Percentiles rank a stretch among this genome's conserved stretches.
These are phyloP conservation scores for Ophidiomyces ophidiicola DNA, from an alignment of 2,329 filamentous ascomycete genomes.

Conservation along the genomic window DNA sequence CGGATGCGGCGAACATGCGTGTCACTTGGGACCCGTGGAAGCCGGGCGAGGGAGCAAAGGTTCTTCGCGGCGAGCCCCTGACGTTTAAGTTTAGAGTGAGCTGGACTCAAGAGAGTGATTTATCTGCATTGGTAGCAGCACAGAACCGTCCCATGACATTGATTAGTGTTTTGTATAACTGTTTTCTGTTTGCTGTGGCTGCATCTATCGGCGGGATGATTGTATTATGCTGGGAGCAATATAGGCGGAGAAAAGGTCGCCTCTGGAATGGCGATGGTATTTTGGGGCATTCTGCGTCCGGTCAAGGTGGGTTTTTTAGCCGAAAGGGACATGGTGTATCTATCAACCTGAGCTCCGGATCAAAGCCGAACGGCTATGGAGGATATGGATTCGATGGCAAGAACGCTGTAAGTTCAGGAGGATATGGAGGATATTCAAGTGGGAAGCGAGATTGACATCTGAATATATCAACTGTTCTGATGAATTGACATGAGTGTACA, in stretches of 20 bases:
- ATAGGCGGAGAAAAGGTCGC: conserved; percentile 19
- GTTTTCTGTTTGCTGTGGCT: conserved; percentile 23
- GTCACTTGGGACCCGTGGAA: conserved; percentile 36
- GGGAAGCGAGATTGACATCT: conserved; percentile 33
- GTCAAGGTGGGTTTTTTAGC: conserved; percentile 25
- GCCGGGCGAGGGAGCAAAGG: conserved; percentile 43
- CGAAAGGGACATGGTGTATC: conserved; percentile 40
- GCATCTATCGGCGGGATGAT: conserved; percentile 26
- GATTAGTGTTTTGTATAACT: conserved; percentile 17
- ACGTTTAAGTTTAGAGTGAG: conserved; percentile 67
- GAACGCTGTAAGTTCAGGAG: conserved; percentile 19
- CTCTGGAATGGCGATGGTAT: conserved; percentile 37
- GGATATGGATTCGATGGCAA: conserved; percentile 38
- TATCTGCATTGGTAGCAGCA: conserved; percentile 25
- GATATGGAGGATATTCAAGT: conserved; percentile 23
- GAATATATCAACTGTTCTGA: background rate
- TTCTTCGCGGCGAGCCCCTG: conserved; percentile 78
- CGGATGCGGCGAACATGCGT: conserved; percentile 27
- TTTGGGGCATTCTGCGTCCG: conserved; percentile 22
- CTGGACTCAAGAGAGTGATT: conserved; percentile 47
- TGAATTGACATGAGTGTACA: conserved; percentile 8
- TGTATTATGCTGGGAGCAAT: conserved; percentile 30
- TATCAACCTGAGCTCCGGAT: conserved; percentile 38
- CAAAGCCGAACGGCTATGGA: conserved; percentile 44
- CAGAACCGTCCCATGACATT: conserved; percentile 7